Evolutionary conservation across 192 early-diverging fungal genomes (phyloP), one percentile per base, ranked within the genome.

Genomic region (Podila epigama): DNA sequence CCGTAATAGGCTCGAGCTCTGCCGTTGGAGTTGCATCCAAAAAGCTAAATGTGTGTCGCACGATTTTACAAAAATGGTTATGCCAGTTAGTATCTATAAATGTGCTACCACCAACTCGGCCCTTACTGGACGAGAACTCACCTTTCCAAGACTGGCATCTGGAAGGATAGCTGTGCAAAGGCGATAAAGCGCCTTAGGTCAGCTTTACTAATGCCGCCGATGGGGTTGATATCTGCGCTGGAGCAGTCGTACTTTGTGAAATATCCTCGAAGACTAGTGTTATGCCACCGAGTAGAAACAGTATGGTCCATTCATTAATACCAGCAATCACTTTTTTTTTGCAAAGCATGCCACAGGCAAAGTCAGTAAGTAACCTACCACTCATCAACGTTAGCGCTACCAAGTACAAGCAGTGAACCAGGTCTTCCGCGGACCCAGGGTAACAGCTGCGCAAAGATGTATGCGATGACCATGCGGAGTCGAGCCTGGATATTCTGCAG

Each of bases 181-280:
- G 67, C 83, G 29, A 99, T 93, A 59, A 94, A 99, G 3, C 86
- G 84, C 37, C 91, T 86, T 56, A 99, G 86, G 82, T 97, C 97
- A 2, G 78, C 71, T 78, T 97, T 99, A 78, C 90, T 91, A 36
- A 97, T 95, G 5, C 90, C 96, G 5, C 97, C 97, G 66, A 99
- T 98, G 5, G 97, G 97, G 63, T 98, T 98, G 34, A 99, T 83
- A 73, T 99, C 97, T 0, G 97, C 97, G 68, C 92, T 94, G 1
- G 95, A 96, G 66, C 97, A 98, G 72, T 99, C 97, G 78, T 99
- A 99, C 68, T 99, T 99, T 44, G 97, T 99, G 35, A 99, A 89
- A 60, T 99, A 99, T 1, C 97, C 97, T 37, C 97, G 88, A 51
- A 99, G 80, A 33, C 90, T 92, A 70, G n/a, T 5, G 22, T n/a